phyloP scores from a whole-genome alignment of 805 yeast species.

The Ogataea nitratoaversa region DNA sequence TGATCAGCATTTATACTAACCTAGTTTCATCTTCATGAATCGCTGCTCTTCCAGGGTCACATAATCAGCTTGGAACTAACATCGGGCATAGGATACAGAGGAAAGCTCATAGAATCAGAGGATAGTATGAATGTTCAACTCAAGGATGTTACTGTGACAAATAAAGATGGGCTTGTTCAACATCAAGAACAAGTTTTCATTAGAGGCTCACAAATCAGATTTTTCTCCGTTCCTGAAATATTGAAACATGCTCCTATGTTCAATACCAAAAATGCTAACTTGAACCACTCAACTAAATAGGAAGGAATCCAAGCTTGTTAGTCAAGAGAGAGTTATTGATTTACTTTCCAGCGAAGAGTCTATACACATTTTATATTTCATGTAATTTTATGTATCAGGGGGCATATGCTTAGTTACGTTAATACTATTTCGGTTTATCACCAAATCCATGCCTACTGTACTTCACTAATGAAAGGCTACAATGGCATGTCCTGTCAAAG shows the following conservation, averaged over 20 bases:
- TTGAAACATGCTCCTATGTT: conserved; percentile 87
- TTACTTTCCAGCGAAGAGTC: no score
- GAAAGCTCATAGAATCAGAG: conserved; percentile 78
- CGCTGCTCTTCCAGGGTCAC: conserved; percentile 56
- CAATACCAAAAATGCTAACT: conserved; percentile 34
- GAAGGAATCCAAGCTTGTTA: no score
- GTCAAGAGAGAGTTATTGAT: no score
- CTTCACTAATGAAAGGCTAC: no score
- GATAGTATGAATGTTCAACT: conserved; percentile 93
- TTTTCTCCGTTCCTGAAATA: conserved; percentile 85
- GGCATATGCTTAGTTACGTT: no score
- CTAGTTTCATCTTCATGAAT: background rate
- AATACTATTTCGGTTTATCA: no score
- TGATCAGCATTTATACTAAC: background rate
- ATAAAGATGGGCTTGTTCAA: conserved; percentile 67
- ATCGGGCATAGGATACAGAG: conserved; percentile 84
- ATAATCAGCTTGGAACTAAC: conserved; percentile 74
- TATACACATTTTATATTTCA: no score
- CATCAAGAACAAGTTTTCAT: conserved; percentile 83
- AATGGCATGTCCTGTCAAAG: no score
- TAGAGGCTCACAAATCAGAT: conserved; percentile 85
- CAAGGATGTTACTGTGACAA: conserved; percentile 75
- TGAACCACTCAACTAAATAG: no score
- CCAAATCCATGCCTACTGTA: no score
- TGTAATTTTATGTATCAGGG: no score